These are phyloP conservation scores for Platismatia glauca DNA, from an alignment of 495 filamentous ascomycete genomes.

Conservation along the genomic window DNA sequence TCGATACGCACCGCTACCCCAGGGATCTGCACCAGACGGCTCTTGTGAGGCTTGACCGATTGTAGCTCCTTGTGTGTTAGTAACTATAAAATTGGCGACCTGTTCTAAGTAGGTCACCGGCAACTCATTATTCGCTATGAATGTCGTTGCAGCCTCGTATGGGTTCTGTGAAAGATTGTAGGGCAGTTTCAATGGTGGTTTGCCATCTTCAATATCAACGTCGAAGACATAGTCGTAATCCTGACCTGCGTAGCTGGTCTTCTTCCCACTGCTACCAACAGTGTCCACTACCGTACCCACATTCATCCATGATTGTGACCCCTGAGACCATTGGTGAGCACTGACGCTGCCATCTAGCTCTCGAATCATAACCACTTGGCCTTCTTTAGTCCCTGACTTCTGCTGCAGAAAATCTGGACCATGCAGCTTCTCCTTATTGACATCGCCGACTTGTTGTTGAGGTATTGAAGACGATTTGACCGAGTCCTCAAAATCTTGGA, in stretches of 20 bases:
- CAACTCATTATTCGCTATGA: conserved; percentile 83
- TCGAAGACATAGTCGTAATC: conserved; percentile 98
- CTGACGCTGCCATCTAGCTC: conserved; percentile 71
- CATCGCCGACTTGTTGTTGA: conserved; percentile 64
- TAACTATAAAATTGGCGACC: conserved; percentile 85
- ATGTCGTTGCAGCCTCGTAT: conserved; percentile 85
- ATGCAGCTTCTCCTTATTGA: conserved; percentile 85
- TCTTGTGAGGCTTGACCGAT: conserved; percentile 49
- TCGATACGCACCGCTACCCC: conserved; percentile 68
- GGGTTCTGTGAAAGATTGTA: conserved; percentile 90
- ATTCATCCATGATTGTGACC: conserved; percentile 63
- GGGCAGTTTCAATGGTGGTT: conserved; percentile 85
- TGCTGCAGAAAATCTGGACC: conserved; percentile 73
- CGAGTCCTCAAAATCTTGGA: conserved; percentile 65
- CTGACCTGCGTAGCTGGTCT: conserved; percentile 66
- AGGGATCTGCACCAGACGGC: conserved; percentile 54
- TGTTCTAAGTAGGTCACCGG: conserved; percentile 86
- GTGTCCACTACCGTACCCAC: conserved; percentile 91
- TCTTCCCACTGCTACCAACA: conserved; percentile 68
- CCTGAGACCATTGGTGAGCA: conserved; percentile 70
- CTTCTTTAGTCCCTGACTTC: conserved; percentile 81
- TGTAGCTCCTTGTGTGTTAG: conserved; percentile 79
- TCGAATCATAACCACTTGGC: conserved; percentile 83
- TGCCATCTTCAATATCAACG: conserved; percentile 93
- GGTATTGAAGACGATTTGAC: conserved; percentile 80